Percentiles rank a stretch among this genome's conserved stretches.
Evolutionary conservation across 192 early-diverging fungal species (phyloP).

Genomic region (Lobulomyces angularis): DNA sequence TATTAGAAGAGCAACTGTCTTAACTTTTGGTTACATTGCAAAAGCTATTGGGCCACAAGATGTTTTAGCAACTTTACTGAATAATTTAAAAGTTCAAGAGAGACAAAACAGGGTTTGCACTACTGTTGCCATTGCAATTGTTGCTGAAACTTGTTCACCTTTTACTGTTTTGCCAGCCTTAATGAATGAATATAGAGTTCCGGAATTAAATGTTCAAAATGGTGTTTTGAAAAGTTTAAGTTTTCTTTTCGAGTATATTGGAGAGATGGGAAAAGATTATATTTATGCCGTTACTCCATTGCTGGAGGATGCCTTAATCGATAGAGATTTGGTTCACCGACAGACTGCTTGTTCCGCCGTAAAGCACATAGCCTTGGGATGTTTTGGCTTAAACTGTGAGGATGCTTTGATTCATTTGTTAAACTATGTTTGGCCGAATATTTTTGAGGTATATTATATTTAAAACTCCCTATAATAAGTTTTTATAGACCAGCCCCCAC

Average conservation of each 20-base stretch:
- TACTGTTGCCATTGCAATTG: conserved; percentile 95
- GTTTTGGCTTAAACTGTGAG: conserved; percentile 83
- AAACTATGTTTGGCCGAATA: conserved; percentile 96
- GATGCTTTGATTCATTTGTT: conserved; percentile 87
- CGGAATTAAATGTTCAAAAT: conserved; percentile 99
- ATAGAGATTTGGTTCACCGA: conserved; percentile 93
- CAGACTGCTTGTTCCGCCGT: conserved; percentile 94
- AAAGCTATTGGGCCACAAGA: conserved; percentile 99
- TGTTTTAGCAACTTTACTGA: conserved; percentile 90
- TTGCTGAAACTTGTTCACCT: conserved; percentile 92
- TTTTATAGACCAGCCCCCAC: conserved; percentile 54
- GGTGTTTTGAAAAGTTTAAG: conserved; percentile 89
- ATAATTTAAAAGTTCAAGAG: conserved; percentile 97
- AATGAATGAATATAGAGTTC: conserved; percentile 99
- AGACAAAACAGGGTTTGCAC: conserved; percentile 99
- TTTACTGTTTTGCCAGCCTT: conserved; percentile 96
- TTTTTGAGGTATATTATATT: conserved; percentile 65
- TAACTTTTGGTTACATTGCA: conserved; percentile 98
- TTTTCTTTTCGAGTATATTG: conserved; percentile 98
- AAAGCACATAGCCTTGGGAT: conserved; percentile 91
- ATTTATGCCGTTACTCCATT: conserved; percentile 92
- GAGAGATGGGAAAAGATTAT: conserved; percentile 96
- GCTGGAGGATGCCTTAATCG: conserved; percentile 91
- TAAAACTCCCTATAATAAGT: conserved; percentile 12
- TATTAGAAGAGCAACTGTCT: conserved; percentile 90